Conservation (phyloP, 306 rosid genomes). For the Castanea crenata region DNA sequence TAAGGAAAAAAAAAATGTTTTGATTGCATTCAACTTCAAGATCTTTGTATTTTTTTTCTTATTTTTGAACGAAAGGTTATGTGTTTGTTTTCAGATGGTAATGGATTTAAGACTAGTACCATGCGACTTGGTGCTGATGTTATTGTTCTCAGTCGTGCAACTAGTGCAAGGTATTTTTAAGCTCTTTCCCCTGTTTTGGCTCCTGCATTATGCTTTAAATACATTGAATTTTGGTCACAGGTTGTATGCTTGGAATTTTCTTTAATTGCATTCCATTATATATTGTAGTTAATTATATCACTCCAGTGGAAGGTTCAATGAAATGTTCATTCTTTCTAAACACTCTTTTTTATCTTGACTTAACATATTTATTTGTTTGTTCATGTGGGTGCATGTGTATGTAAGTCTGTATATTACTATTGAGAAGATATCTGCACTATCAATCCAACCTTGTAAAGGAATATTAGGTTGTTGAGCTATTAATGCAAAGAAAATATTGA, state of each 20-base stretch:
- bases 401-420: neutral
- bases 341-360: neutral
- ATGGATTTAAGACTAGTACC: slow-evolving; percentile 98
- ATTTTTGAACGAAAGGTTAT: slow-evolving; percentile 5
- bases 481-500: neutral
- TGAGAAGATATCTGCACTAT: neutral
- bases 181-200: slow-evolving; percentile 12
- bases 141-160: slow-evolving; percentile 81
- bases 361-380: neutral
- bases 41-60: slow-evolving; percentile 19
- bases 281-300: neutral
- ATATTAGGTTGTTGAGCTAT: neutral
- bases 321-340: neutral
- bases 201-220: slow-evolving; percentile 6
- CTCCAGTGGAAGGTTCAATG: neutral
- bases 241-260: neutral
- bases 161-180: slow-evolving; percentile 40
- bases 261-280: neutral
- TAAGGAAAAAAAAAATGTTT: neutral
- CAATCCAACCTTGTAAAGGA: neutral
- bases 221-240: neutral
- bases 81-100: slow-evolving; percentile 69
- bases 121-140: slow-evolving; percentile 96
- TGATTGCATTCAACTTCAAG: slow-evolving; percentile 8
- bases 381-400: neutral